Base-by-base conservation (phyloP, 2,329 filamentous ascomycete genomes). In the Pseudohalonectria lignicola region DNA sequence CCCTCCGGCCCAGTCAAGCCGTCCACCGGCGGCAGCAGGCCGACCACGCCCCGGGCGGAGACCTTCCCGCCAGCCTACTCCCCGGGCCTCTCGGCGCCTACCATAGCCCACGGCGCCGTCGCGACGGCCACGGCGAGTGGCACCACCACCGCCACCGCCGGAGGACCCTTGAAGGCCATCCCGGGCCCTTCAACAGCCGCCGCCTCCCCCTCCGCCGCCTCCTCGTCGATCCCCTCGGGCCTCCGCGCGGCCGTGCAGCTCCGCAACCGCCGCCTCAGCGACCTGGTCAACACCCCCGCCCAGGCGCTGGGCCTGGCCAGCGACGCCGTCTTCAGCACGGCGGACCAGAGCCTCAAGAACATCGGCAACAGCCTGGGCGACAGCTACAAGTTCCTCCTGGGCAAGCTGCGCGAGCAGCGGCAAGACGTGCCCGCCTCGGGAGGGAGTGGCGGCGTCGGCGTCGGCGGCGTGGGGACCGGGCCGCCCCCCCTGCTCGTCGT, bases 331-430 rank as follows among this genome's bases (percentile, higher is more conserved):
- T 74, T 94, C 42, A 87, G 74, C 48, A 88, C 86, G 1, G 92
- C 92, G 10, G 92, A 98, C 52, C 87, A 94, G 55, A 76, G 88
- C 1, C 69, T 96, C 45, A 94, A 95, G 53, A 93, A 80, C 26
- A 94, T 98, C 47, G 85, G 90, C 44, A 88, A 74, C 52, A 93
- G 86, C 34, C 66, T 96, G 4, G 88, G 90, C 42, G 87, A 86
- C 51, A 95, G 87, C 54, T 93, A 95, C 62, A 92, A 87, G 43
- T 94, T 96, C 55, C 65, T 98, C 18, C 77, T 98, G 39, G 90
- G 90, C 13, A 85, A 87, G 47, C 68, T 95, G 16, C 86, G 83
- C 44, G 87, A 94, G 55, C 69, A 78, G 53, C 46, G 42, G 5
- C 43, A 47, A 26, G 56, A 69, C 47, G 50, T 61, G 49, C 48